Base-by-base conservation (phyloP, 345 rosid species). In the Trapa incisa region DNA sequence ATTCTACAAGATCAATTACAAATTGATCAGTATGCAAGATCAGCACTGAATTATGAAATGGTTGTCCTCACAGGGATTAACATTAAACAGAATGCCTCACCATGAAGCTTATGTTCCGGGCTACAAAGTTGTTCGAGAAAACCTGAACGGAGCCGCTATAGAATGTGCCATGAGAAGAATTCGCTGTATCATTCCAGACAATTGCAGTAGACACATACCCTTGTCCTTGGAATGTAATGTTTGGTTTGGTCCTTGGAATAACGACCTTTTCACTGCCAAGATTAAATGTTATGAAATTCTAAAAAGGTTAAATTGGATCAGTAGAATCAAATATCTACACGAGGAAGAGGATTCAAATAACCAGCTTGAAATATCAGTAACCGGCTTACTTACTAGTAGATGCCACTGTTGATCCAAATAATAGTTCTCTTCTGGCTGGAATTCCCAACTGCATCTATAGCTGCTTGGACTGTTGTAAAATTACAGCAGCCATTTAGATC, bases 81-180 rank as follows among this genome's bases (percentile, higher is more conserved):
- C 7, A 1, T 64, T 75, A 3, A 5, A n/a, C 33, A 2, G 5
- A 29, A 35, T 13, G 16, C 61, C 78, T 77, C 47, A 92, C 98
- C 97, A 93, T 88, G 83, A 93, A 93, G 78, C 97, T 89, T 50
- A 93, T 84, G 78, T 88, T 88, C 72, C 82, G 86, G 42, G 97
- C 97, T 36, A 89, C 62, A 41, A 93, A 89, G 74, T 84, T 88
- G 76, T 77, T 65, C 7, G 96, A 73, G 69, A 93, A 93, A 47
- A 93, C 89, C 72, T 93, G 97, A 15, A 89, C 92, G 2, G 98
- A 75, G 47, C 87, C 96, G 37, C 96, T 84, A 7, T 73, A 88
- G 68, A 88, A 89, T 2, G 96, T 93, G 33, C 96, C 97, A 14
- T 73, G 66, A 3, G 98, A 79, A 33, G 97, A 86, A 48, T 71